Conservation (phyloP, 2,329 filamentous ascomycete genomes). For the Venturia oleaginea region DNA sequence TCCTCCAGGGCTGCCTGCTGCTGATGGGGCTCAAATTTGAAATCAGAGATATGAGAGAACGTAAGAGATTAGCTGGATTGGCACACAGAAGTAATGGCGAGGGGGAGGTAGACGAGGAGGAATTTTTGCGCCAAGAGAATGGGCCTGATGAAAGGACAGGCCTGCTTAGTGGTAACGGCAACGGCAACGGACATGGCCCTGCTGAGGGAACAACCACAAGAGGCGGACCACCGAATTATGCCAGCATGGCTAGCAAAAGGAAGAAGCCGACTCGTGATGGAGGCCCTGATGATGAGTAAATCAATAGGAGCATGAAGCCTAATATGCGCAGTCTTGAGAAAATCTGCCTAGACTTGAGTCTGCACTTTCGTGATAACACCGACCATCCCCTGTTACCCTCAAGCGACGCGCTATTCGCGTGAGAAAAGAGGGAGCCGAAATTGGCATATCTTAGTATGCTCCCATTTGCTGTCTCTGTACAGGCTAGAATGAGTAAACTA, state of each 20-base stretch:
- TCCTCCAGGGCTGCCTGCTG: slow-evolving; percentile 73
- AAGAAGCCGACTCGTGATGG: neutral
- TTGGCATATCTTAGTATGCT: too few species aligned
- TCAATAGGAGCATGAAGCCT: neutral
- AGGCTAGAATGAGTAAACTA: too few species aligned
- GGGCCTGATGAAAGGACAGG: neutral
- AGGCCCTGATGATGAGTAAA: neutral
- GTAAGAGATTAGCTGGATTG: slow-evolving; percentile 17
- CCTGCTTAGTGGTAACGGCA: neutral
- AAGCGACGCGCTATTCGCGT: too few species aligned
- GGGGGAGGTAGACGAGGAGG: neutral
- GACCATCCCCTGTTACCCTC: too few species aligned
- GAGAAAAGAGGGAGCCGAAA: too few species aligned
- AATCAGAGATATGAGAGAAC: slow-evolving; percentile 34
- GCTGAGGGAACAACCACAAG: neutral
- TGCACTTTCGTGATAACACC: neutral
- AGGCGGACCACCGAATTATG: neutral
- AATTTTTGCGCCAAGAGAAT: neutral
- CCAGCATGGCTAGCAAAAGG: neutral
- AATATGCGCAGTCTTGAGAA: neutral
- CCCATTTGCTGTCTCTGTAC: too few species aligned
- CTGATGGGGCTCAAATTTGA: slow-evolving; percentile 74
- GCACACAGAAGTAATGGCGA: neutral
- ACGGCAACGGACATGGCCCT: neutral
- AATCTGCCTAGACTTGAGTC: neutral